Conservation (phyloP, 768 basidiomycete genomes). For the Mycena filopes region DNA sequence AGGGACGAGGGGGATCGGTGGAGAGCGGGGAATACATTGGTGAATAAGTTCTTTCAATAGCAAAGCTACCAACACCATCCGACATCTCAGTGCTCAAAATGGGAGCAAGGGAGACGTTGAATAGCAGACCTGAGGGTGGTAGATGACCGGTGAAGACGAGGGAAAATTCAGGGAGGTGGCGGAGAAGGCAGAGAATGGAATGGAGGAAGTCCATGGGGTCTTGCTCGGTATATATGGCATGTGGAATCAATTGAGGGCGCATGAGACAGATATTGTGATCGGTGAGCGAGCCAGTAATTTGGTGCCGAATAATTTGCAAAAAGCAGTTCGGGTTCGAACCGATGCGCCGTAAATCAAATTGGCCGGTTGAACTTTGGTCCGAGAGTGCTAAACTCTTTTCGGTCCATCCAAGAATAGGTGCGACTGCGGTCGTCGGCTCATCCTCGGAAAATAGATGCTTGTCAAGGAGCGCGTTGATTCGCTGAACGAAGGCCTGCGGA, state of each 20-base stretch:
- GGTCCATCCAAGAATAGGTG: background rate
- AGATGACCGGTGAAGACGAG: constrained; percentile 3
- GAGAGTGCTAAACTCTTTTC: background rate
- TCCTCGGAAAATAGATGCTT: too few relatives aligned
- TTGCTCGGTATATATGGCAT: background rate
- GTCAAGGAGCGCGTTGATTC: too few relatives aligned
- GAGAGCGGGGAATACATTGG: background rate
- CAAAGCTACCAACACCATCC: background rate
- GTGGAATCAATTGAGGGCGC: constrained; percentile 9
- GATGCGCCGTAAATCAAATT: background rate
- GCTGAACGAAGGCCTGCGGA: too few relatives aligned
- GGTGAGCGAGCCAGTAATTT: background rate
- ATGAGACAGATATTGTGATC: constrained; percentile 17
- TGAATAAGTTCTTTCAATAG: background rate
- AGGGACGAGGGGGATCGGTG: background rate
- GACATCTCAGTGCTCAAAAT: background rate
- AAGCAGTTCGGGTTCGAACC: constrained; percentile 4
- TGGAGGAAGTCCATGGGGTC: constrained; percentile 3
- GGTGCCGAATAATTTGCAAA: background rate
- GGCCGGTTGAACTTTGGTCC: background rate
- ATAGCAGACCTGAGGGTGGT: background rate
- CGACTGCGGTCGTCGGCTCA: too few relatives aligned
- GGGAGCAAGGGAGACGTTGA: constrained; percentile 5
- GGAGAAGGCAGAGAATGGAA: constrained; percentile 10
- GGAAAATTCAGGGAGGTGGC: constrained; percentile 5